phyloP scores from a whole-genome alignment of 225 moss, liverwort and hornwort species.

The Asterella californica region DNA sequence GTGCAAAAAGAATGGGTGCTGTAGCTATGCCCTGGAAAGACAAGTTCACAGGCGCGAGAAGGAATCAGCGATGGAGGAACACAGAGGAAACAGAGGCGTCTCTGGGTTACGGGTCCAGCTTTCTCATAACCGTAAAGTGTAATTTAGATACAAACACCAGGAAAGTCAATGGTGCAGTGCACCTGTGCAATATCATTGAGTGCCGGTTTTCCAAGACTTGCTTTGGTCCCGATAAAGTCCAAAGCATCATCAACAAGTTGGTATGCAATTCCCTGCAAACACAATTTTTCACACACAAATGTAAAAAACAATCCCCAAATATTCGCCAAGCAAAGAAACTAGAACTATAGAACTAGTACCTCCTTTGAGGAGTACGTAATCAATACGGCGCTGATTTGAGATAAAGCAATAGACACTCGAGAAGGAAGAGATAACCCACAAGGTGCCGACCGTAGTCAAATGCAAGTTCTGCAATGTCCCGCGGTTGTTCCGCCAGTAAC shows the following conservation, averaged over 20 bases:
- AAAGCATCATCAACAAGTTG: constrained; percentile 90
- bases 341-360: neutral
- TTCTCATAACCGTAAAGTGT: too few species aligned
- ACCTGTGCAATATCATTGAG: constrained; percentile 84
- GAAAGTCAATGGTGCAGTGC: neutral
- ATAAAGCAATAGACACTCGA: neutral
- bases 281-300: neutral
- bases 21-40: constrained; percentile 65
- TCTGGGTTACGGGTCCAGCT: neutral
- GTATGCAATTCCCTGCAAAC: constrained; percentile 75
- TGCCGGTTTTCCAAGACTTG: constrained; percentile 79
- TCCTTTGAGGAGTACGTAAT: neutral
- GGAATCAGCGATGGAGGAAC: neutral
- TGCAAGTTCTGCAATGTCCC: constrained; percentile 70
- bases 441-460: constrained; percentile 77
- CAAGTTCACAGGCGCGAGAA: neutral
- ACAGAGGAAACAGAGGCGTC: neutral
- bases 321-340: neutral
- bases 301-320: neutral
- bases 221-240: constrained; percentile 74
- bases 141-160: neutral
- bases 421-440: constrained; percentile 33
- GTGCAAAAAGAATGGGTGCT: constrained; percentile 80
- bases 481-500: constrained; percentile 75
- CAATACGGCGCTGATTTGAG: neutral